phyloP scores from a whole-genome alignment of 1,284 basidiomycete genomes.

The Ustilago hordei region DNA sequence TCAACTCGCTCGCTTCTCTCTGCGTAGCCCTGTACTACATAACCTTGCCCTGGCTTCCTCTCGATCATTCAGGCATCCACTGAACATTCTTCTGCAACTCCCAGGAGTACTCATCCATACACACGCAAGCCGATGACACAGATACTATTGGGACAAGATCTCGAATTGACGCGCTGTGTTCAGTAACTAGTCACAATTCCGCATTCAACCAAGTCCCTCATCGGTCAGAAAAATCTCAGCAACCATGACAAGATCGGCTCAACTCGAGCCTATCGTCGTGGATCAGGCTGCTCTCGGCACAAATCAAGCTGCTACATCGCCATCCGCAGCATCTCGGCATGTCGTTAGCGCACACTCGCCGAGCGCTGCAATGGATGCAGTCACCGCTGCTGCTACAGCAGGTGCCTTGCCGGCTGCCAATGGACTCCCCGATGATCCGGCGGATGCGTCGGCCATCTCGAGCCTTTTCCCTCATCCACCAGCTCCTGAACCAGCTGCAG shows the following conservation, averaged over 20 bases:
- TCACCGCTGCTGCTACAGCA: conserved; percentile 32
- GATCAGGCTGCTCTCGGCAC: conserved; percentile 13
- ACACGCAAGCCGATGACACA: conserved; percentile 14
- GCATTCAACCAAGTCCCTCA: background rate
- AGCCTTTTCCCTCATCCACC: conserved; percentile 63
- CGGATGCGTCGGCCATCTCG: conserved; percentile 56
- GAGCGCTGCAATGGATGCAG: conserved; percentile 27
- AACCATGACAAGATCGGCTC: conserved; percentile 15
- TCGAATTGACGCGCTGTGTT: conserved; percentile 15
- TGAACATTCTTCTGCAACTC: background rate
- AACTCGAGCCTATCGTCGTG: conserved; percentile 29
- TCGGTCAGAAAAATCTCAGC: background rate
- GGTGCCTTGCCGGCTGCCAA: conserved; percentile 60
- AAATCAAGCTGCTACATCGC: conserved; percentile 8
- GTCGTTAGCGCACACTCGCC: conserved; percentile 16
- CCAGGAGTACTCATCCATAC: conserved; percentile 2
- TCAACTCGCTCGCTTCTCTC: too few species aligned
- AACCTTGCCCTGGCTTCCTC: too few species aligned
- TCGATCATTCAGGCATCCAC: too few species aligned
- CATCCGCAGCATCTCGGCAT: conserved; percentile 14
- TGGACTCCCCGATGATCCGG: conserved; percentile 61
- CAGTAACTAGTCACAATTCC: background rate
- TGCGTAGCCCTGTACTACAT: too few species aligned
- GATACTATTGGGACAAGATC: background rate
- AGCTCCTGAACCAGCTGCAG: conserved; percentile 36